A percentile compares a stretch with the other conserved stretches of the same genome.
Evolutionary conservation across 2,329 filamentous ascomycete genomes (phyloP).

Genomic region (Colletotrichum plurivorum): DNA sequence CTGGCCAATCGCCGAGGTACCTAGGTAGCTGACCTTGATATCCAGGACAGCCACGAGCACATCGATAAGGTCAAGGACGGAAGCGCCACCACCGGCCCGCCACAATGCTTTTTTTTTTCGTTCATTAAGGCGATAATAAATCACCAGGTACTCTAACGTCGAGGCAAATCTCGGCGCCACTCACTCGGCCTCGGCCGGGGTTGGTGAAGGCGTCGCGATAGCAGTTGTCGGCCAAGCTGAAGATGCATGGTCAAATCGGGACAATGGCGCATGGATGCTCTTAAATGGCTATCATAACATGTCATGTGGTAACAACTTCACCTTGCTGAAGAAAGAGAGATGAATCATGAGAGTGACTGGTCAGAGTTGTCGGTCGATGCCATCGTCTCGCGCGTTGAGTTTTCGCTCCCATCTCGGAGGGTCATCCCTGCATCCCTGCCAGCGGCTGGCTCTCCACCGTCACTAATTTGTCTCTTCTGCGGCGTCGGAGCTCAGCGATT

Average conservation of each 20-base stretch:
- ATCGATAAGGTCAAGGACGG: not conserved
- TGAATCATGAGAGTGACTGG: slow-evolving; percentile 18
- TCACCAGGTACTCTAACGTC: no score
- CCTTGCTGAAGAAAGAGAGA: not conserved
- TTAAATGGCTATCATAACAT: not conserved
- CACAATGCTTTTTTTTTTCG: no score
- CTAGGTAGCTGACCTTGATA: slow-evolving; percentile 1
- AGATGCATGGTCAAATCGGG: not conserved
- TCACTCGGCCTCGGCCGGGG: no score
- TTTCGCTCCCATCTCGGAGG: slow-evolving; percentile 32
- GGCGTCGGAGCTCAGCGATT: not conserved
- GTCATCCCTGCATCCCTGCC: slow-evolving; percentile 32
- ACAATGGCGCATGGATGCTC: not conserved
- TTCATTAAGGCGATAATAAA: no score
- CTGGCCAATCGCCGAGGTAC: slow-evolving; percentile 13
- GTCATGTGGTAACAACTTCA: not conserved
- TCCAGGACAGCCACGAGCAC: slow-evolving; percentile 2
- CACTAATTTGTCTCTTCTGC: slow-evolving; percentile 5
- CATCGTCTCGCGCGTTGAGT: not conserved
- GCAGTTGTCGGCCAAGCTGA: slow-evolving; percentile 4
- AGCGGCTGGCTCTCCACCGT: slow-evolving; percentile 23
- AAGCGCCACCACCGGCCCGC: no score
- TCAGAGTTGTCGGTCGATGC: slow-evolving; percentile 8
- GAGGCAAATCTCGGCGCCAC: no score
- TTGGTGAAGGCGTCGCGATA: not conserved